A percentile compares a stretch with the other conserved stretches of the same genome.
Evolutionary conservation across 1,284 basidiomycete genomes (phyloP).

Genomic region (Bjerkandera adusta): DNA sequence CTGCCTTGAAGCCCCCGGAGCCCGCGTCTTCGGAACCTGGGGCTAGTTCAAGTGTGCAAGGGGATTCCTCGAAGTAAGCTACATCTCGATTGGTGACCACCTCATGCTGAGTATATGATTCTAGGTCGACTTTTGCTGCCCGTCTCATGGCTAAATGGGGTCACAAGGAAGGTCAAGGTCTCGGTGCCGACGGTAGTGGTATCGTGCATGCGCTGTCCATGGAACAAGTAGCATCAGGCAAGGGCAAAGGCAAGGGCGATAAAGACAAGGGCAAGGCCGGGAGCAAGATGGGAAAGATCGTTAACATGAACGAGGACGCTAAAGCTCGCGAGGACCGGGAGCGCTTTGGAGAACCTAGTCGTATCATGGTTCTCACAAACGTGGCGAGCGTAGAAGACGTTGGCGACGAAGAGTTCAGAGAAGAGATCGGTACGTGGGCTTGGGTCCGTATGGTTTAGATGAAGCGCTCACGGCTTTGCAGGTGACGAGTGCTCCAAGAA

Average conservation of each 20-base stretch:
- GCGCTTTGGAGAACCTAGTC: constrained; percentile 83
- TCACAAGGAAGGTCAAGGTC: constrained; percentile 88
- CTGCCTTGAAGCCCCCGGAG: constrained; percentile 48
- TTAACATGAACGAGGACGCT: constrained; percentile 83
- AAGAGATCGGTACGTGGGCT: constrained; percentile 74
- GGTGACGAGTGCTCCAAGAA: constrained; percentile 89
- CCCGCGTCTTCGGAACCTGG: constrained; percentile 22
- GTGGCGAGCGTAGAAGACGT: constrained; percentile 82
- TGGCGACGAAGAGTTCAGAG: constrained; percentile 81
- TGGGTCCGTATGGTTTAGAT: constrained; percentile 10
- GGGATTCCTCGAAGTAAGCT: too few relatives aligned
- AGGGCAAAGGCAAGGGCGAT: constrained; percentile 20
- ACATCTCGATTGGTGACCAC: too few relatives aligned
- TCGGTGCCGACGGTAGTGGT: constrained; percentile 80
- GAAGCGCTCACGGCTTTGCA: constrained; percentile 28
- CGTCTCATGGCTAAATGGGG: constrained; percentile 93
- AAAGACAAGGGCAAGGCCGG: constrained; percentile 36
- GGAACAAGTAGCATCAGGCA: constrained; percentile 55
- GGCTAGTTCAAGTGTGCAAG: too few relatives aligned
- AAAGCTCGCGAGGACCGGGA: constrained; percentile 70
- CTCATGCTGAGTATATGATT: constrained; percentile 7
- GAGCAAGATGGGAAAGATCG: constrained; percentile 78
- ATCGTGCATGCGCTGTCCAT: constrained; percentile 87
- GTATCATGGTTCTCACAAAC: constrained; percentile 86
- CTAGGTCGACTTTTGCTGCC: constrained; percentile 48